Evolutionary conservation across 305 asterid genomes (phyloP).

Genomic region (Fraxinus greggii): DNA sequence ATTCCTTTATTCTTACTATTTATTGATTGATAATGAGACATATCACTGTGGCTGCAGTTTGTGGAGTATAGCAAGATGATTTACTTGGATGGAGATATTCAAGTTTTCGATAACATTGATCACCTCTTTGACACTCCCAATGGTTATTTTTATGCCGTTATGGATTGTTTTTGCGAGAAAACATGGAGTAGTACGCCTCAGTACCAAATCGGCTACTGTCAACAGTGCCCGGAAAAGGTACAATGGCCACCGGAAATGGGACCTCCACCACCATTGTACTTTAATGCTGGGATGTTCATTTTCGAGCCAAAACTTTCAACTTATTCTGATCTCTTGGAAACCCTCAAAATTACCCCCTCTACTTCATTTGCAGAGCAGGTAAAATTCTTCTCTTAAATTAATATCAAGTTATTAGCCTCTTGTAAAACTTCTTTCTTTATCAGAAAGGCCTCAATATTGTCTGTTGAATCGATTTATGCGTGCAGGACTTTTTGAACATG

Average conservation of each 20-base stretch:
- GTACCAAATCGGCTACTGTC: conserved; percentile 26
- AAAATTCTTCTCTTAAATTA: background rate
- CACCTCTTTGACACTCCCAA: conserved; percentile 29
- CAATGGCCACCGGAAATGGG: conserved; percentile 28
- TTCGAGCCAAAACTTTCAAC: conserved; percentile 20
- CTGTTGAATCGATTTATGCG: background rate
- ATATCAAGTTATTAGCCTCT: background rate
- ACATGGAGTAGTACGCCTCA: conserved; percentile 26
- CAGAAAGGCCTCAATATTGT: background rate
- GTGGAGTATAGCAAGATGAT: conserved; percentile 37
- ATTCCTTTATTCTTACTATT: background rate
- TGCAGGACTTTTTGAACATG: conserved; percentile 26
- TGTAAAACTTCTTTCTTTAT: background rate
- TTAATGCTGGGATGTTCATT: conserved; percentile 28
- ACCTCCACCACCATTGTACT: conserved; percentile 25
- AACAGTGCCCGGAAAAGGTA: conserved; percentile 29
- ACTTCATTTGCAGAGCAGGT: conserved; percentile 33
- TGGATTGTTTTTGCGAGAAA: conserved; percentile 37
- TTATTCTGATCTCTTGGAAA: conserved; percentile 7
- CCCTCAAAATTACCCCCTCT: conserved; percentile 22
- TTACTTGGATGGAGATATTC: conserved; percentile 34
- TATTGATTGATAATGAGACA: background rate
- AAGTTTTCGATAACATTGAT: conserved; percentile 30
- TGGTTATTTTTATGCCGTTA: conserved; percentile 30
- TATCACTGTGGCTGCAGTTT: conserved; percentile 16